Evolutionary conservation across 805 yeast genomes (phyloP), one percentile per base, ranked within the genome.

Genomic region (Wickerhamiella cacticola): DNA sequence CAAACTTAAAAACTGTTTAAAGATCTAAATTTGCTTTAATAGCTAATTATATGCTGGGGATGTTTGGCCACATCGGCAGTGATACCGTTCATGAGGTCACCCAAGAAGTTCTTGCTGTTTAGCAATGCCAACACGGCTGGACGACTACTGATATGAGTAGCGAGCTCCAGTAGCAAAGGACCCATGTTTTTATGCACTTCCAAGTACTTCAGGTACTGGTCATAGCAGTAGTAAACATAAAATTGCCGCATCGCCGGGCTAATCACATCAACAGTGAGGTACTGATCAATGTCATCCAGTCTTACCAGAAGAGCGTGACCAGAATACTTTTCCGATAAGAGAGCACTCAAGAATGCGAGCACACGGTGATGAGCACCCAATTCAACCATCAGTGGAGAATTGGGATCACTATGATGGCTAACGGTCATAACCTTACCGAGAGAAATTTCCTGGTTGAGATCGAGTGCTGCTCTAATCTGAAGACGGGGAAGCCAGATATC

Each of bases 401-500:
- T 15, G 18, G 36, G 36, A 4, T 15, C 19, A 10, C 7, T 19
- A 4, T 31, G 36, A 10, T 31, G 36, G 19, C 36, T 31, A n/a
- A 15, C 19, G 10, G 5, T 15, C 7, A 31, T 5, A 10, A 31
- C 16, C n/a, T 8, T 33, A 16, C 26, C 7, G 25, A 43, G 15
- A 10, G 46, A 21, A 8, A 43, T 7, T 19, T 34, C 25, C 9
- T 13, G 18, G n/a, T 13, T 13, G 7, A 29, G 29, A 12, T 13
- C 28, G 13, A 43, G 31, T 5, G 28, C 40, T 2, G 46, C 39
- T 7, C 18, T n/a, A 2, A 43, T 3, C n/a, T 25, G 38, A n/a
- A n/a, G 15, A 16, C 13, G n/a, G n/a, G 12, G 29, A 5, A 43
- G 39, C 46, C 46, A 43, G 21, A 33, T 18, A 16, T 35, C 38